These are phyloP conservation scores for Novymonas esmeraldas DNA, from an alignment of 208 protist genomes.

Conservation along the genomic window DNA sequence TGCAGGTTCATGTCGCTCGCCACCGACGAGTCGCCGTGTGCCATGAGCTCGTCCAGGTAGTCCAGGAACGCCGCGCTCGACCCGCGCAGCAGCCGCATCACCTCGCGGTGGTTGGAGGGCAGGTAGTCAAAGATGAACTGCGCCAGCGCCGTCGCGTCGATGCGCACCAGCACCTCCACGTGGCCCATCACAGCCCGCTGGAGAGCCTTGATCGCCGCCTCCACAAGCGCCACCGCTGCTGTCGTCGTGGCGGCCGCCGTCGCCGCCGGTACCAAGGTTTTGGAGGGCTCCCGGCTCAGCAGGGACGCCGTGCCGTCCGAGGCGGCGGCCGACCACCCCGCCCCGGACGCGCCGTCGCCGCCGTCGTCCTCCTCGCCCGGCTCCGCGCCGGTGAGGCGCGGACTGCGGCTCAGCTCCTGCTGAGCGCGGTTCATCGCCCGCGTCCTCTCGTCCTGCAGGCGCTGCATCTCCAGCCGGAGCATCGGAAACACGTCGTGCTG, in stretches of 20 bases:
- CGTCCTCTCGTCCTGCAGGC: constrained; percentile 27
- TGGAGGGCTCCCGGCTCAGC: neutral
- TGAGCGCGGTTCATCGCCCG: constrained; percentile 12
- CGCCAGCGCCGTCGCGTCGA: constrained; percentile 63
- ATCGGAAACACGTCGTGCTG: constrained; percentile 58
- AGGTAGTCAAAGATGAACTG: constrained; percentile 79
- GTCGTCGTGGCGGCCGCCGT: neutral
- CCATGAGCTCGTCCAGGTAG: constrained; percentile 78
- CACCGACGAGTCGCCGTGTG: constrained; percentile 44
- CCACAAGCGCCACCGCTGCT: neutral
- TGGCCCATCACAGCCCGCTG: constrained; percentile 61
- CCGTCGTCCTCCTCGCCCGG: neutral
- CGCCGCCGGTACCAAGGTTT: neutral
- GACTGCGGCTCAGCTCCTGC: constrained; percentile 15
- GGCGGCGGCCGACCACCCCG: neutral
- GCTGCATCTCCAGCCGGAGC: constrained; percentile 52
- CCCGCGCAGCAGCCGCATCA: constrained; percentile 62
- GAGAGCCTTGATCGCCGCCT: constrained; percentile 28
- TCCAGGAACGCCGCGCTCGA: constrained; percentile 66
- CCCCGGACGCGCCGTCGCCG: neutral
- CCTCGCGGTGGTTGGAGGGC: constrained; percentile 64
- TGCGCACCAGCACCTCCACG: constrained; percentile 50
- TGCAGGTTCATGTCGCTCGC: constrained; percentile 66
- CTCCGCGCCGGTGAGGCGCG: neutral
- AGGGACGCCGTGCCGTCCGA: too few relatives aligned